phyloP scores from a whole-genome alignment of 2,329 filamentous ascomycete species.

The Sporothrix pseudoabietina region DNA sequence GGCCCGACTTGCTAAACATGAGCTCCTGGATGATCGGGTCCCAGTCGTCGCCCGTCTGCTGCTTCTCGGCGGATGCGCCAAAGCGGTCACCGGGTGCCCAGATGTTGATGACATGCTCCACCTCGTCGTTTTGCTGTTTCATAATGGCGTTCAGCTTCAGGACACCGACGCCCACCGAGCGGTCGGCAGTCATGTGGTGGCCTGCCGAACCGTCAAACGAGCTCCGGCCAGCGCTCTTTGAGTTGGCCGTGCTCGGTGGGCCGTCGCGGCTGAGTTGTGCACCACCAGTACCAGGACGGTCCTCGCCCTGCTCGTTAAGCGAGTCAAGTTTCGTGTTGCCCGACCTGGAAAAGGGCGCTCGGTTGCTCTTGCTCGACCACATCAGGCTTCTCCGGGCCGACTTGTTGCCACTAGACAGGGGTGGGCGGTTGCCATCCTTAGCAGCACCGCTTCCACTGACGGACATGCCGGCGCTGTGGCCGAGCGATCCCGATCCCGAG shows the following conservation, averaged over 20 bases:
- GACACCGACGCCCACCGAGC: constrained; percentile 75
- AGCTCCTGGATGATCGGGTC: constrained; percentile 72
- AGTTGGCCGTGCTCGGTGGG: constrained; percentile 61
- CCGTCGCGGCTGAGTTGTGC: constrained; percentile 51
- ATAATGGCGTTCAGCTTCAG: constrained; percentile 75
- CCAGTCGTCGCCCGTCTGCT: constrained; percentile 66
- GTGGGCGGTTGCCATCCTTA: constrained; percentile 52
- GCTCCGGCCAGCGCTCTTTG: constrained; percentile 40
- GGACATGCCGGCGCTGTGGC: constrained; percentile 45
- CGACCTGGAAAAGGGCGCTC: constrained; percentile 58
- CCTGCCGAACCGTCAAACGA: constrained; percentile 30
- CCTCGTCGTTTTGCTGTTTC: constrained; percentile 68
- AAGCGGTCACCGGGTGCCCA: constrained; percentile 67
- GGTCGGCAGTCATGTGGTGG: constrained; percentile 56
- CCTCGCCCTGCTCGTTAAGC: constrained; percentile 57
- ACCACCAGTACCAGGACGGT: constrained; percentile 43
- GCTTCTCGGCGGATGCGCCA: constrained; percentile 53
- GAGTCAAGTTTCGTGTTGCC: constrained; percentile 56
- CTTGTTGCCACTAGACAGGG: constrained; percentile 54
- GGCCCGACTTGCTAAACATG: constrained; percentile 71
- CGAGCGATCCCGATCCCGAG: constrained; percentile 51
- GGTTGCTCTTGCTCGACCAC: constrained; percentile 65
- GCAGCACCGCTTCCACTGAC: constrained; percentile 39
- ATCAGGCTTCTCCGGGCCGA: constrained; percentile 65
- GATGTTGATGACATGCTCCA: constrained; percentile 74